Evolutionary conservation across 2,329 filamentous ascomycete species (phyloP), one percentile per base, ranked within the genome.

Genomic region (Hymenoscyphus linearis): DNA sequence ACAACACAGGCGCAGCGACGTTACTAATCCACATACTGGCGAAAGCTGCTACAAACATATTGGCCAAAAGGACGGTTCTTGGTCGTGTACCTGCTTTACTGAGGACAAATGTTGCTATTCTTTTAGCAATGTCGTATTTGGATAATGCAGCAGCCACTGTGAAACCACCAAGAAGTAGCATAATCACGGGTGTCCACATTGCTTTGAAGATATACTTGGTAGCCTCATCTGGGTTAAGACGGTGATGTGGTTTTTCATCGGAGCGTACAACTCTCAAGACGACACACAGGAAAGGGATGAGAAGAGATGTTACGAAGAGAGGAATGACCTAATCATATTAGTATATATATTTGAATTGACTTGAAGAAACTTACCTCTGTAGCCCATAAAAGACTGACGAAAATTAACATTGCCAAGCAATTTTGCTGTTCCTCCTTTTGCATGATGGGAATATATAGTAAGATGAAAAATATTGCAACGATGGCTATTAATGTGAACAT

Each of bases 111-210:
- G 93, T 97, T 1, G 95, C 95, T 78, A 99, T 92, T 72, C 95
- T 89, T 77, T 98, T 97, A 64, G 96, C 95, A 70, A 99, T 98
- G 68, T 93, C 95, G 76, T 96, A 96, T 75, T 99, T 99, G 55
- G 92, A 96, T 60, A 99, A 77, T 0, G 95, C 96, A 0, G 95
- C 95, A 10, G 95, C 95, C 59, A 99, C 88, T 2, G 95, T 96
- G 72, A 99, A 99, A 35, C 95, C 95, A 68, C 95, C 95, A 0
- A 99, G 85, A 25, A 99, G 81, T 16, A 99, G 85, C 95, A 99
- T 98, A 68, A 99, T 99, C 60, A 99, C 95, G 0, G 95, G 93
- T 3, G 93, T 97, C 95, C 95, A 99, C 95, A 99, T 99, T 27
- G 95, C 88, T 4, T 91, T 82, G 70, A 99, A 98, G 61, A 97